phyloP scores from a whole-genome alignment of 192 early-diverging fungal genomes.

The Cladochytrium replicatum region DNA sequence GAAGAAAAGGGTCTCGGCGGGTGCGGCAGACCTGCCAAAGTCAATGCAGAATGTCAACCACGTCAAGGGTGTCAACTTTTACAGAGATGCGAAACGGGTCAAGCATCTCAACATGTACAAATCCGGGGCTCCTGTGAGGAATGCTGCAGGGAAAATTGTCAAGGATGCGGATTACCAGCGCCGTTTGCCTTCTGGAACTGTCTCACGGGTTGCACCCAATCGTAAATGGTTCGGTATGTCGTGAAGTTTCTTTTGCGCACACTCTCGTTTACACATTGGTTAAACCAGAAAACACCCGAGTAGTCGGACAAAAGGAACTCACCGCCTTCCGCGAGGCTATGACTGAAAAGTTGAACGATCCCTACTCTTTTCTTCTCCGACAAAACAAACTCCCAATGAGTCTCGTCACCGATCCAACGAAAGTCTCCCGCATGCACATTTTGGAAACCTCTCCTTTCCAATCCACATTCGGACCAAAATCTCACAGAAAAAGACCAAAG shows the following conservation, averaged over 20 bases:
- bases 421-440: slow-evolving; percentile 79
- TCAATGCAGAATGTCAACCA: slow-evolving; percentile 45
- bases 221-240: slow-evolving; percentile 88
- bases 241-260: neutral
- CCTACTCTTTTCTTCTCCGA: slow-evolving; percentile 86
- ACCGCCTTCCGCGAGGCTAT: slow-evolving; percentile 88
- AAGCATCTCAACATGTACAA: slow-evolving; percentile 89
- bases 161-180: slow-evolving; percentile 87
- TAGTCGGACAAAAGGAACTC: slow-evolving; percentile 90
- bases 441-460: slow-evolving; percentile 89
- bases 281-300: slow-evolving; percentile 76
- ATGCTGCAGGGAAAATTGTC: slow-evolving; percentile 81
- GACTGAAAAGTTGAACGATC: slow-evolving; percentile 76
- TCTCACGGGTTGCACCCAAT: slow-evolving; percentile 85
- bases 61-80: slow-evolving; percentile 97
- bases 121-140: slow-evolving; percentile 70
- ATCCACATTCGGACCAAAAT: slow-evolving; percentile 88
- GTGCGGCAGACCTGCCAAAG: too few relatives aligned
- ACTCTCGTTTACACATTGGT: neutral
- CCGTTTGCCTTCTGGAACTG: slow-evolving; percentile 48
- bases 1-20: too few relatives aligned
- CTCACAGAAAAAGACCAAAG: slow-evolving; percentile 92
- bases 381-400: slow-evolving; percentile 96
- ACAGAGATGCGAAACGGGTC: slow-evolving; percentile 91
- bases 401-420: slow-evolving; percentile 70